phyloP scores from a whole-genome alignment of 2,329 filamentous ascomycete species.

The Colletotrichum sp. region DNA sequence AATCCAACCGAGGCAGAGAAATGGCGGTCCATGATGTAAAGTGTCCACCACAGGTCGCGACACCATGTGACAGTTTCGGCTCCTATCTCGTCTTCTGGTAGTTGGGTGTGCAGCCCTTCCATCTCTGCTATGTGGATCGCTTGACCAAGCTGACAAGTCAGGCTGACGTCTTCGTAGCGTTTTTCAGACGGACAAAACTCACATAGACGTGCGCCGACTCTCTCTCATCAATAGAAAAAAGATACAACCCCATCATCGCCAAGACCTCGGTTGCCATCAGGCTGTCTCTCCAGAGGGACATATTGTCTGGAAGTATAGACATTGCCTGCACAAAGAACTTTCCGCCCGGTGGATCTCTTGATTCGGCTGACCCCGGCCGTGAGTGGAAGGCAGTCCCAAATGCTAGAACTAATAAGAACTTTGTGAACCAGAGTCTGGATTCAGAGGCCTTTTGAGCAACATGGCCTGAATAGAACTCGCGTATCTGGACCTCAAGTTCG shows the following conservation, averaged over 20 bases:
- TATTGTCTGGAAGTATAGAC: conserved; percentile 37
- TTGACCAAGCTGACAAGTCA: conserved; percentile 35
- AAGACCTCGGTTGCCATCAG: conserved; percentile 40
- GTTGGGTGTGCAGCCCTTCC: conserved; percentile 43
- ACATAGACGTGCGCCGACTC: conserved; percentile 29
- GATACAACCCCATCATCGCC: conserved; percentile 37
- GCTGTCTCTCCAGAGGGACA: conserved; percentile 38
- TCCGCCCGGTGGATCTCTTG: conserved; percentile 26
- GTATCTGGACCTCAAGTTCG: not conserved
- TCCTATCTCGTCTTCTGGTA: conserved; percentile 39
- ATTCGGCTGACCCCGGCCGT: not conserved
- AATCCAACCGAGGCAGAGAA: conserved; percentile 32
- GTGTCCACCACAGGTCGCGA: conserved; percentile 44
- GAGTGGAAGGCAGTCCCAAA: not conserved
- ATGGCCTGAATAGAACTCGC: not conserved
- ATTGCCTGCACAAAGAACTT: conserved; percentile 37
- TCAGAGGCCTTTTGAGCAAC: not conserved
- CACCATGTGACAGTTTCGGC: conserved; percentile 34
- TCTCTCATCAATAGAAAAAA: conserved; percentile 40
- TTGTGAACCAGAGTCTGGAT: conserved; percentile 7
- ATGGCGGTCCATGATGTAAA: conserved; percentile 44
- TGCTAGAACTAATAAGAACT: not conserved
- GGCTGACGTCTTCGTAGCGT: not conserved
- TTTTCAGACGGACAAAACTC: not conserved
- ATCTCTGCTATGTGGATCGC: conserved; percentile 43